phyloP scores from a whole-genome alignment of 805 yeast species.

The Lachancea quebecensis region DNA sequence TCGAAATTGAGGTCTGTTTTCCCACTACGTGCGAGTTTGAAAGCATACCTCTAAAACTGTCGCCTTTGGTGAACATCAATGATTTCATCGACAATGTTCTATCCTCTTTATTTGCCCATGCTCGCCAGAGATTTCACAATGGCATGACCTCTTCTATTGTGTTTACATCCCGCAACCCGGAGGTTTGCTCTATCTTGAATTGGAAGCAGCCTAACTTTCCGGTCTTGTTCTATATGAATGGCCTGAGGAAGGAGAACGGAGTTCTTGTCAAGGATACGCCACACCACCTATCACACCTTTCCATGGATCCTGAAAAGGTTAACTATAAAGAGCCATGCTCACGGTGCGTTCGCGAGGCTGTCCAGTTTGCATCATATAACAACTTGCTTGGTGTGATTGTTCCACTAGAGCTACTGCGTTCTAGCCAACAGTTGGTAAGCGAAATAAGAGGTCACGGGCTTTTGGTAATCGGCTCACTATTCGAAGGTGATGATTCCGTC shows the following conservation, averaged over 20 bases:
- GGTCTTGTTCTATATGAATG: slow-evolving; percentile 76
- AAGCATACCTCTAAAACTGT: slow-evolving; percentile 35
- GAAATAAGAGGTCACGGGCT: slow-evolving; percentile 75
- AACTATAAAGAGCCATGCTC: slow-evolving; percentile 15
- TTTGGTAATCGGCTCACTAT: slow-evolving; percentile 66
- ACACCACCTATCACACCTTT: slow-evolving; percentile 21
- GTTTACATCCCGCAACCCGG: slow-evolving; percentile 79
- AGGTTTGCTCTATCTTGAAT: slow-evolving; percentile 86
- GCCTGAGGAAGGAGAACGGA: slow-evolving; percentile 33
- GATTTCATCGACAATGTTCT: slow-evolving; percentile 69
- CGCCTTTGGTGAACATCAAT: slow-evolving; percentile 51
- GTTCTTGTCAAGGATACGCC: slow-evolving; percentile 27
- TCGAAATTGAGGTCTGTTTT: slow-evolving; percentile 68
- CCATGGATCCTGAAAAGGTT: slow-evolving; percentile 13
- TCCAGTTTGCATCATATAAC: slow-evolving; percentile 70
- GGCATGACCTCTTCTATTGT: slow-evolving; percentile 56
- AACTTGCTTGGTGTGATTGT: slow-evolving; percentile 80
- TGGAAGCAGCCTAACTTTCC: slow-evolving; percentile 99
- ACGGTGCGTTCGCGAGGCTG: slow-evolving; percentile 45
- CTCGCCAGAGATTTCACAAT: slow-evolving; percentile 40
- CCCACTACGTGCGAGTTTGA: slow-evolving; percentile 53
- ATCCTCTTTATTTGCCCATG: slow-evolving; percentile 69
- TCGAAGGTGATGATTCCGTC: slow-evolving; percentile 21
- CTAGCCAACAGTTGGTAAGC: slow-evolving; percentile 71
- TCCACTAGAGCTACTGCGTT: slow-evolving; percentile 58